Conservation (phyloP, 176 grass and related monocot genomes). For the Juncus effusus region DNA sequence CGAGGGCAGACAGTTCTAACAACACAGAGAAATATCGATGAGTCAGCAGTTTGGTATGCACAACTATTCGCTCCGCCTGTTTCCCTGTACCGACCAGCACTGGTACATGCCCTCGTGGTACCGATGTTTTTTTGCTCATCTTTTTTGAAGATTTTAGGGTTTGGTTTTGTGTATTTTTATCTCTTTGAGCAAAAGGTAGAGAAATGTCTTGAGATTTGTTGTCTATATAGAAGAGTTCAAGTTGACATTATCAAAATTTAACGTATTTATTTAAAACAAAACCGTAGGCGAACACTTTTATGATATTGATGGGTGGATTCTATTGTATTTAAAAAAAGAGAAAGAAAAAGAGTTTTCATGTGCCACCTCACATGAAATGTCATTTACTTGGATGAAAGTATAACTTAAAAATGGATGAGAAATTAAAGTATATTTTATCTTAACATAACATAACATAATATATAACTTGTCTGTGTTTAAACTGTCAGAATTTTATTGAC, state of each 20-base stretch:
- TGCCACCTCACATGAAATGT: neutral
- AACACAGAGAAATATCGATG: conserved; percentile 47
- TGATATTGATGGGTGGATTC: neutral
- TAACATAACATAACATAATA: too few species aligned
- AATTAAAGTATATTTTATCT: too few species aligned
- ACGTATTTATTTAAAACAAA: neutral
- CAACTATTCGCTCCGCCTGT: conserved; percentile 47
- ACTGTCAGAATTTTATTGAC: too few species aligned
- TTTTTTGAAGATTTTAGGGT: neutral
- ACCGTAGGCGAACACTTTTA: neutral
- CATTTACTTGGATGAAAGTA: too few species aligned
- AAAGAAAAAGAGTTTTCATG: neutral
- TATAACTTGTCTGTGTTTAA: too few species aligned
- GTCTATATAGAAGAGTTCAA: conserved; percentile 15
- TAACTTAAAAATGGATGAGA: too few species aligned
- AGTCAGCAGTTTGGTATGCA: conserved; percentile 49
- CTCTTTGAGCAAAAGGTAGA: conserved; percentile 5
- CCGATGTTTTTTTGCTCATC: conserved; percentile 5
- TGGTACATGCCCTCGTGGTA: conserved; percentile 63
- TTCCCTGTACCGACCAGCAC: conserved; percentile 39
- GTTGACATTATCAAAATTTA: conserved; percentile 18
- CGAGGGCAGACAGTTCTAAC: conserved; percentile 50
- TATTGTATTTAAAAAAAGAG: conserved; percentile 6
- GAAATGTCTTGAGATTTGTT: neutral
- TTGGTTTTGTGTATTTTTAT: neutral